Evolutionary conservation across 257 asterid species (phyloP).

Genomic region (Hygrophila difformis): DNA sequence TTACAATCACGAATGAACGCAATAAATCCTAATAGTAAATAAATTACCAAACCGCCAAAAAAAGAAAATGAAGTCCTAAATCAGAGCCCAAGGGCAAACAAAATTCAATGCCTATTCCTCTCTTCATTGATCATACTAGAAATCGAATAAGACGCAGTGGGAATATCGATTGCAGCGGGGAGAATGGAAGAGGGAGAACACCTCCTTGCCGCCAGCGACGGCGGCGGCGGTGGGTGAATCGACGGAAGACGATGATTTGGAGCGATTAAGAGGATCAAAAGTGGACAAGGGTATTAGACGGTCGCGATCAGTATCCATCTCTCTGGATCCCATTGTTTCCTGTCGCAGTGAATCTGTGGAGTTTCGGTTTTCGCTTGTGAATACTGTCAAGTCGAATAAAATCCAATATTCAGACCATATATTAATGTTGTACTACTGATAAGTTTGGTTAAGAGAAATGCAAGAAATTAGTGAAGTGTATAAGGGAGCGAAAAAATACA

Average conservation of each 20-base stretch:
- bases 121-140: conserved; percentile 10
- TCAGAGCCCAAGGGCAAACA: not conserved
- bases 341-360: too few relatives aligned
- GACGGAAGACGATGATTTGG: conserved; percentile 42
- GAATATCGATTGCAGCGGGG: not conserved
- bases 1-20: not conserved
- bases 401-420: too few relatives aligned
- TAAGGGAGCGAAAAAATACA: too few relatives aligned
- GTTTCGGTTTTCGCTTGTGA: too few relatives aligned
- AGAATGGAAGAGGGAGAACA: not conserved
- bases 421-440: too few relatives aligned
- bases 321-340: conserved; percentile 30
- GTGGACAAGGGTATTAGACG: conserved; percentile 45
- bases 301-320: conserved; percentile 51
- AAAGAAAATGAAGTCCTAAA: not conserved
- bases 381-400: too few relatives aligned
- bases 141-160: not conserved
- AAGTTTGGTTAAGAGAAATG: too few relatives aligned
- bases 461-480: too few relatives aligned
- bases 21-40: not conserved
- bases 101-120: not conserved
- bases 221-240: conserved; percentile 27
- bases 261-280: conserved; percentile 17
- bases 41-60: conserved; percentile 1
- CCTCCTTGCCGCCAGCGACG: conserved; percentile 47